Percentiles rank a stretch among this genome's conserved stretches.
phyloP scores from a whole-genome alignment of 2,329 filamentous ascomycete genomes.

The Fusarium abutilonis region DNA sequence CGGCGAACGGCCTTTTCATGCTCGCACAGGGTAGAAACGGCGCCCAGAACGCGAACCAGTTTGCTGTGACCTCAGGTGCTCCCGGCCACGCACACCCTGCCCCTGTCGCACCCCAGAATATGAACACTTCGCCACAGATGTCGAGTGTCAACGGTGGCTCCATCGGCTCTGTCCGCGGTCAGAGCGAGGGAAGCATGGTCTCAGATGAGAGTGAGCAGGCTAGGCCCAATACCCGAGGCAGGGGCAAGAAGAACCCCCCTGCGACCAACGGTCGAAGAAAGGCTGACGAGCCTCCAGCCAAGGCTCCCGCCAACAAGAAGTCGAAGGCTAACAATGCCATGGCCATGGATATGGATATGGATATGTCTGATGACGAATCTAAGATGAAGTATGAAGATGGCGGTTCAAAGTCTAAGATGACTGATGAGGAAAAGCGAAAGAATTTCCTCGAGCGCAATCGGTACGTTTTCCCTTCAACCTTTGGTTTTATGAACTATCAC shows the following conservation, averaged over 20 bases:
- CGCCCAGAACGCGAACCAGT: constrained; percentile 61
- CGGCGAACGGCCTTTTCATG: constrained; percentile 92
- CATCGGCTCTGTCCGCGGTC: constrained; percentile 61
- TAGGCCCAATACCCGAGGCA: constrained; percentile 72
- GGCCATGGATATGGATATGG: constrained; percentile 58
- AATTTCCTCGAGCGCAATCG: constrained; percentile 97
- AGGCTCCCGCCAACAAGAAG: constrained; percentile 75
- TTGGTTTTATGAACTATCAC: not conserved
- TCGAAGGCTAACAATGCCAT: constrained; percentile 59
- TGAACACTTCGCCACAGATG: constrained; percentile 63
- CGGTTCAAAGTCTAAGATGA: constrained; percentile 41
- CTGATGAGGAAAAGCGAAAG: constrained; percentile 95
- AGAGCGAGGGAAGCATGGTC: constrained; percentile 74
- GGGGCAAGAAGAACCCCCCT: constrained; percentile 72
- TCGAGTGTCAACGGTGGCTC: constrained; percentile 59
- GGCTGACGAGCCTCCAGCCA: constrained; percentile 72
- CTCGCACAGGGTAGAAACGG: constrained; percentile 77
- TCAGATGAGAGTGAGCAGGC: constrained; percentile 78
- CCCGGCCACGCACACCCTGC: constrained; percentile 62
- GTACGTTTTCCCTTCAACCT: constrained; percentile 62
- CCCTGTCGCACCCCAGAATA: constrained; percentile 48
- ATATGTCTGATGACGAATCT: constrained; percentile 63
- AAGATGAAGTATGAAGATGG: constrained; percentile 42
- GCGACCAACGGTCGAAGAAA: constrained; percentile 78
- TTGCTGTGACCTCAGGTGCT: constrained; percentile 57